Evolutionary conservation across 495 filamentous ascomycete species (phyloP), one percentile per base, ranked within the genome.

Genomic region (Aspergillus haitiensis): DNA sequence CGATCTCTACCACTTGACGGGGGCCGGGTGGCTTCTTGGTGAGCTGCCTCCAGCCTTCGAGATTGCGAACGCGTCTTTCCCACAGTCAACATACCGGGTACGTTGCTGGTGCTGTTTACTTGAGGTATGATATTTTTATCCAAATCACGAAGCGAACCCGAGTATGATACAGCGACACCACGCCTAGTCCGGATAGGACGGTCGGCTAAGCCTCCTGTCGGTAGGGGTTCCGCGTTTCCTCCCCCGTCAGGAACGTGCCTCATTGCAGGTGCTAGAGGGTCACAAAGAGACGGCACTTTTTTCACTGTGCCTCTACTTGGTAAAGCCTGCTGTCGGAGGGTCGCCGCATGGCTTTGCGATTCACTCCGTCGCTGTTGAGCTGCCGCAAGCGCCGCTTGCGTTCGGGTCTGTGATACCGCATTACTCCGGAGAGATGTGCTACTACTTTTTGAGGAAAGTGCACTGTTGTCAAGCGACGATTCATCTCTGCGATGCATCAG

Each of bases 41-140:
- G 67, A 16, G 73, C 71, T 13, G 71, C 70, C 61, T 76, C 73
- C 51, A 78, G 52, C 51, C 66, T 65, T 7, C 76, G 73, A 35
- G 77, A 78, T 58, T 80, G 75, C n/a, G 77, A 78, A 31, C 77
- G 67, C 16, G 77, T 80, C 63, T 80, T 80, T 31, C 75, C 77
- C 36, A 78, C 70, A 0, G 72, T 75, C 55, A 78, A 58, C 34
- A 71, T 70, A 16, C 61, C 69, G 15, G 71, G 68, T 47, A 66
- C 70, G 36, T 67, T 75, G 5, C 60, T 70, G 0, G 75, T 67
- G 50, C 73, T 74, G 27, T 67, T 35, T 34, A 70, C 56, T 48
- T 64, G 67, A 3, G 70, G 68, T 33, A 52, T 64, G 12, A 66
- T 60, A 7, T 67, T 70, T 12, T 52, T 67, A n/a, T 77, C 70